phyloP scores from a whole-genome alignment of 257 asterid species.

The Solanum appendiculatum region DNA sequence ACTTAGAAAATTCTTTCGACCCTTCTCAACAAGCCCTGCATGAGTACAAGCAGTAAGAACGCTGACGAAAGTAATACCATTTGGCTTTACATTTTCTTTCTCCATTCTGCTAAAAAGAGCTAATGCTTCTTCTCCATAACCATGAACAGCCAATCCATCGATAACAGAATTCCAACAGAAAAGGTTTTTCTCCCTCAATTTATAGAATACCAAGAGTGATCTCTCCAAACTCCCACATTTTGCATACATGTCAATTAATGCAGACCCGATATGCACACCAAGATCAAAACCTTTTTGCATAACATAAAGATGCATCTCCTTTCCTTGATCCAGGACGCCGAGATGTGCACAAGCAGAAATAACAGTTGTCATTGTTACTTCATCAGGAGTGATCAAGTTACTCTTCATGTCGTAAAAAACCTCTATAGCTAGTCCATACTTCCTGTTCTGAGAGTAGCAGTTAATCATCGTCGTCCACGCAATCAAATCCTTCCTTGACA shows the following conservation, averaged over 20 bases:
- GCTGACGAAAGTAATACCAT: slow-evolving; percentile 56
- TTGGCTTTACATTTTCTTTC: slow-evolving; percentile 50
- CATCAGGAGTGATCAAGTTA: slow-evolving; percentile 48
- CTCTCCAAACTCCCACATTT: slow-evolving; percentile 68
- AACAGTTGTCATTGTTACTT: slow-evolving; percentile 66
- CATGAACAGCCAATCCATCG: slow-evolving; percentile 75
- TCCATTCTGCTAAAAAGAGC: slow-evolving; percentile 41
- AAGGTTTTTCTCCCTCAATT: slow-evolving; percentile 52
- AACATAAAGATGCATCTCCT: slow-evolving; percentile 51
- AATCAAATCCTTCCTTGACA: slow-evolving; percentile 56
- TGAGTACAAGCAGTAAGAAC: slow-evolving; percentile 75
- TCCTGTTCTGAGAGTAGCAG: slow-evolving; percentile 46
- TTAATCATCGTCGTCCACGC: slow-evolving; percentile 92
- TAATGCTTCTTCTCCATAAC: slow-evolving; percentile 51
- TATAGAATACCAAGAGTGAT: slow-evolving; percentile 55
- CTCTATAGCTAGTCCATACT: slow-evolving; percentile 40
- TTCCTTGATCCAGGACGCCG: slow-evolving; percentile 56
- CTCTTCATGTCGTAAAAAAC: slow-evolving; percentile 52
- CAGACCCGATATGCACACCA: slow-evolving; percentile 64
- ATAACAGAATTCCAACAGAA: slow-evolving; percentile 74
- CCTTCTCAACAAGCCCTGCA: slow-evolving; percentile 68
- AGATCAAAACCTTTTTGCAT: slow-evolving; percentile 20
- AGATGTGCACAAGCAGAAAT: slow-evolving; percentile 89
- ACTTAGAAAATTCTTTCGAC: slow-evolving; percentile 38
- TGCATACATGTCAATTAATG: slow-evolving; percentile 77